Percentiles rank a stretch among this genome's conserved stretches.
These are phyloP conservation scores for Rhodotorula mucilaginosa DNA, from an alignment of 1,284 basidiomycete genomes.

Conservation along the genomic window DNA sequence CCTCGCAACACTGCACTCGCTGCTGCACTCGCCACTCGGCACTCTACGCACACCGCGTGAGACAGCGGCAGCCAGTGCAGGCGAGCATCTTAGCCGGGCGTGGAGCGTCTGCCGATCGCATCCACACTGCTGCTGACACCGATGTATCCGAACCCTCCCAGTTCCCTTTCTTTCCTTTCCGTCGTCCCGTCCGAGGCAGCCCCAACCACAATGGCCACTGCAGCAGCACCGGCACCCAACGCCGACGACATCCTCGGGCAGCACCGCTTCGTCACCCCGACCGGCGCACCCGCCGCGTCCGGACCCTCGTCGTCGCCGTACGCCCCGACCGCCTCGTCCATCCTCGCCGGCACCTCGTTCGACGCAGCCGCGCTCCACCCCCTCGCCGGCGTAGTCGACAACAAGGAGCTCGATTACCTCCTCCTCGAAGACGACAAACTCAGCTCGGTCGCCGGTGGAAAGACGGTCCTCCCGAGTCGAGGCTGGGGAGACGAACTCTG, in stretches of 20 bases:
- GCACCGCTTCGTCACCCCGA: constrained; percentile 28
- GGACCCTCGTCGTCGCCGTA: constrained; percentile 47
- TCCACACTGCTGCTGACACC: constrained; percentile 11
- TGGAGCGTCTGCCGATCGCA: no score
- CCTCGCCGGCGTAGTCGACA: constrained; percentile 70
- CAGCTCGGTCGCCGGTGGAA: constrained; percentile 76
- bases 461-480: constrained; percentile 82
- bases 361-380: constrained; percentile 88
- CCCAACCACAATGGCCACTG: background rate
- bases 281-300: background rate
- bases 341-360: constrained; percentile 67
- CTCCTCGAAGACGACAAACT: constrained; percentile 90
- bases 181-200: background rate
- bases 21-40: no score
- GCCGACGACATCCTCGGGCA: constrained; percentile 37
- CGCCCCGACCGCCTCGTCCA: constrained; percentile 72
- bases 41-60: no score
- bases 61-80: no score
- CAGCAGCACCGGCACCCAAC: constrained; percentile 19
- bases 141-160: background rate
- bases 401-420: constrained; percentile 78
- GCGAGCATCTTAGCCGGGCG: no score
- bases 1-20: no score
- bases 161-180: background rate
- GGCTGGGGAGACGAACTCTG: constrained; percentile 99